Base-by-base conservation (phyloP, 768 basidiomycete genomes). In the Tubosaeta brunneosetosa region DNA sequence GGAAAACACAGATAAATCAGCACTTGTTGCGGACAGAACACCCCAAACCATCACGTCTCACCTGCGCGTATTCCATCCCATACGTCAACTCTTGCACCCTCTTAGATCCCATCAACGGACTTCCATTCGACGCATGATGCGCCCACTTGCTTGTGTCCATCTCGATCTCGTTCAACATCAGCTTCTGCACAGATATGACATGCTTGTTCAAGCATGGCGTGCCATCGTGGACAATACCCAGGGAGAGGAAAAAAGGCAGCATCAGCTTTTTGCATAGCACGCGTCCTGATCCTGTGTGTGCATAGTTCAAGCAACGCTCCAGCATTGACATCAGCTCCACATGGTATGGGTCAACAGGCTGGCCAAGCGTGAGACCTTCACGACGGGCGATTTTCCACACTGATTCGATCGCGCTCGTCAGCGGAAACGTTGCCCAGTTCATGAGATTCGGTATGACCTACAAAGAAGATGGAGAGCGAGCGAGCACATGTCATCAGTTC, bases 281-380 rank as follows among this genome's bases (percentile, higher is more conserved):
- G 1, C 32, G 43, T 0, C 13, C 51, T 0, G 50, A 44, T 0
- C 55, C 55, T 0, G 47, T 56, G 16, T 56, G 55, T 0, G 50
- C 51, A 22, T 52, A 56, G 29, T 52, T 56, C 0, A 56, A 51
- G 1, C 42, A 3, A 1, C 43, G n/a, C 13, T 56, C 55, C 3
- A 49, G 17, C 37, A 56, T 56, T 1, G 55, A 32, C 51, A 56
- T 50, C 33, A 56, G 37, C 12, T 53, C 51, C 2, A 56, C 7
- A 4, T 32, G 12, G 9, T 53, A 53, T 0, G 37, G 44, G 26
- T 38, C 14, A 22, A 22, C 22, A 22, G 2, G 22, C 22, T 1
- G 1, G 22, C 22, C 22, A 22, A 22, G 22, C 22, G 22, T 22
- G 22, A 22, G 8, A 55, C 17, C 1, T 2, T 17, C 2, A 19